Base-by-base conservation (phyloP, 768 basidiomycete species). In the Asterophora lycoperdoides region DNA sequence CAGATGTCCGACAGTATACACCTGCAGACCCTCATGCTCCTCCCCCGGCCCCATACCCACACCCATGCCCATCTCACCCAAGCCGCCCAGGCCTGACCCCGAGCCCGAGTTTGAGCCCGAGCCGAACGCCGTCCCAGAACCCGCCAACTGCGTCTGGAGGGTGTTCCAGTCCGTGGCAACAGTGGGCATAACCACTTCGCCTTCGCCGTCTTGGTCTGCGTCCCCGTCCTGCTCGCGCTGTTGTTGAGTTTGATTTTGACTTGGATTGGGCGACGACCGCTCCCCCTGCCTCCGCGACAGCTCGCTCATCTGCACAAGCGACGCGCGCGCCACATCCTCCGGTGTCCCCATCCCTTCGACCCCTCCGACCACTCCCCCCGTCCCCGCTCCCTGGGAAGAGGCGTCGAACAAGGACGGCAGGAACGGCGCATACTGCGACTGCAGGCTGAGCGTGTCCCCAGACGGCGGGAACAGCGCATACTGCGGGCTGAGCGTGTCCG, bases 1-100 rank as follows among this genome's bases (percentile, higher is more conserved):
- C 18, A 89, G 67, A 62, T 89, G 87, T 0, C 88, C 87, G 3
- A 90, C 78, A 1, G 89, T 90, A 60, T 87, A 87, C 45, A 89
- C 86, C 62, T 88, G 85, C 45, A 90, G 64, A 3, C 85, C 87
- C 57, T 85, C 79, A 51, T 87, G 84, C 35, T 64, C 62, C 57
- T 63, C 53, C 43, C 61, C 58, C 7, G 48, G 54, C 28, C 40
- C 46, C 36, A 35, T 32, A 28, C 34, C 23, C 34, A 37, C 37
- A 29, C 18, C 41, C 36, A 44, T 17, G 32, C 8, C 45, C 49
- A 44, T 23, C 23, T 23, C 23, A 40, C 32, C 43, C 41, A 40
- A 37, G 18, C 17, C 36, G 20, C 41, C 3, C 35, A 39, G 2
- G 13, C 26, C 23, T 6, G 23, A 23, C 3, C 6, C 6, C 23